These are phyloP conservation scores for Yamadazyma sp. DNA, from an alignment of 1,139 yeast genomes.

Conservation along the genomic window DNA sequence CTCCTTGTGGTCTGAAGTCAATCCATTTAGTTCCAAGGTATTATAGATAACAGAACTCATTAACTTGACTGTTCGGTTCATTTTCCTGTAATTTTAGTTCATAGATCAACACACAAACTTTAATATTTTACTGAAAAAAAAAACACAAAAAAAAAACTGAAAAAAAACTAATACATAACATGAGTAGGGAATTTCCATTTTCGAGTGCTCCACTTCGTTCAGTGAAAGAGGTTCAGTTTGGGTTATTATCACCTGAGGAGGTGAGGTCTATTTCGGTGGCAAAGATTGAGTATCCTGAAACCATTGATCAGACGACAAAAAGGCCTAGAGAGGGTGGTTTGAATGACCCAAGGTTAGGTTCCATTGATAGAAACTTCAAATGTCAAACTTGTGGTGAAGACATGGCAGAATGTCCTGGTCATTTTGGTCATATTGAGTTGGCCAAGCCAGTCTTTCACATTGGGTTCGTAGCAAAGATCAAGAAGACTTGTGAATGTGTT, in stretches of 20 bases:
- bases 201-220: slow-evolving; percentile 97
- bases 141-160: slow-evolving; percentile 6
- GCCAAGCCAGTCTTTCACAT: slow-evolving; percentile 98
- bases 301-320: slow-evolving; percentile 96
- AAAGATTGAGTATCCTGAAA: slow-evolving; percentile 95
- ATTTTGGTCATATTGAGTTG: slow-evolving; percentile 96
- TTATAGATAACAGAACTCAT: slow-evolving; percentile 17
- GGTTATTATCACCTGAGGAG: slow-evolving; percentile 96
- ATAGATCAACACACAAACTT: slow-evolving; percentile 4
- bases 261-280: slow-evolving; percentile 96
- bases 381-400: slow-evolving; percentile 99
- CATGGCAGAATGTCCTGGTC: slow-evolving; percentile 99
- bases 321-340: slow-evolving; percentile 96
- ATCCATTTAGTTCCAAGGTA: slow-evolving; percentile 7
- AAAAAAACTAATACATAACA: slow-evolving; percentile 13
- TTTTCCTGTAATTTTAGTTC: slow-evolving; percentile 5
- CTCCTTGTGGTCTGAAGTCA: slow-evolving; percentile 8
- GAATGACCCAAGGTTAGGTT: slow-evolving; percentile 95
- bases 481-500: slow-evolving; percentile 92
- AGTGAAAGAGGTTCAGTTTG: slow-evolving; percentile 97
- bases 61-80: slow-evolving; percentile 15
- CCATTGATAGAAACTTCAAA: slow-evolving; percentile 93
- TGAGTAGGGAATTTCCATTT: slow-evolving; percentile 76
- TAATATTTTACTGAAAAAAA: slow-evolving; percentile 2
- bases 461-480: slow-evolving; percentile 90